Evolutionary conservation across 106 monocot species (phyloP).

Genomic region (Phalaenopsis equestris): DNA sequence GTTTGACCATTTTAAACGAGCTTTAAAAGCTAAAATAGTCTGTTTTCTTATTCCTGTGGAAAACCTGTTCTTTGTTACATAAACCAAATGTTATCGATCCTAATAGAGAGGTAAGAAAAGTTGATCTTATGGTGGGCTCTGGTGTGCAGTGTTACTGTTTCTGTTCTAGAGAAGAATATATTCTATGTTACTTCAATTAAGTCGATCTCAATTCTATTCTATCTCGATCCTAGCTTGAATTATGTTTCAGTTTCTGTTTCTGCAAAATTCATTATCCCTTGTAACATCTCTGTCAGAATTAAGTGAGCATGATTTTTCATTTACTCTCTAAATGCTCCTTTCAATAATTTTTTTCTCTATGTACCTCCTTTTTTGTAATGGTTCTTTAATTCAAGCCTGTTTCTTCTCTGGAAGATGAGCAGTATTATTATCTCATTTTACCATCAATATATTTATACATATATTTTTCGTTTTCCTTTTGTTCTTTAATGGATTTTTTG

Average conservation of each 20-base stretch:
- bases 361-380: neutral
- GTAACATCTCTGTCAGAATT: neutral
- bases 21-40: neutral
- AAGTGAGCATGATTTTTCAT: neutral
- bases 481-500: neutral
- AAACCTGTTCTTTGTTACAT: neutral
- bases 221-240: neutral
- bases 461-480: no score
- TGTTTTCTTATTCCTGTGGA: neutral
- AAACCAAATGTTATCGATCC: neutral
- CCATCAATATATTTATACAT: neutral
- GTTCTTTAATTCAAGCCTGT: neutral
- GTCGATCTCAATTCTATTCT: neutral
- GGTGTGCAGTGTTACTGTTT: neutral
- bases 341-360: neutral
- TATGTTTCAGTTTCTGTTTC: neutral
- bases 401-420: neutral
- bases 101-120: neutral
- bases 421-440: slow-evolving; percentile 1
- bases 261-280: neutral
- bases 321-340: neutral
- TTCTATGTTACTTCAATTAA: neutral
- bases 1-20: neutral
- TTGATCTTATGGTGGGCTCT: neutral
- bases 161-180: neutral